A percentile compares a stretch with the other conserved stretches of the same genome.
phyloP scores from a whole-genome alignment of 305 asterid species.

The Vinca major region DNA sequence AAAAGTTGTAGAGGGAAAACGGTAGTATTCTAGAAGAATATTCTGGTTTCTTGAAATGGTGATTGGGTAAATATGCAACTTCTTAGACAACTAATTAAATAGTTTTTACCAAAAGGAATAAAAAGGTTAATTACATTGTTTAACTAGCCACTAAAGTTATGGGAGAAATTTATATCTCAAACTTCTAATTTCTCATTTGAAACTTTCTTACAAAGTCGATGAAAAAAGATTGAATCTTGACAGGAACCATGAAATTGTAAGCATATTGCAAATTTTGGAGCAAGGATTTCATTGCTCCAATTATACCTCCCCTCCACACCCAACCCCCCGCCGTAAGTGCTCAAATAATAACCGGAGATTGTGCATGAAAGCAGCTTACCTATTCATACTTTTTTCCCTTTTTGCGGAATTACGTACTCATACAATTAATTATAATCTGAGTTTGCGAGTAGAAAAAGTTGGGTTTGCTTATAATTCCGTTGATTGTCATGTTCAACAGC shows the following conservation, averaged over 20 bases:
- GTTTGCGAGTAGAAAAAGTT: neutral
- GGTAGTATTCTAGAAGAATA: neutral
- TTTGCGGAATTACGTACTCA: too few species aligned
- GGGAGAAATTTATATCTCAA: neutral
- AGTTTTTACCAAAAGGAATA: neutral
- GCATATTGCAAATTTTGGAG: neutral
- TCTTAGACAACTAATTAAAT: neutral
- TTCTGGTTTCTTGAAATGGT: neutral
- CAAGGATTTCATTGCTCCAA: too few species aligned
- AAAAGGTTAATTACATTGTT: neutral
- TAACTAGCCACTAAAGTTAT: neutral
- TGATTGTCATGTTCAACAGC: constrained; percentile 15
- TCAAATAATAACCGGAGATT: too few species aligned
- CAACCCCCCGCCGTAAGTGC: too few species aligned
- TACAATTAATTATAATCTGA: neutral
- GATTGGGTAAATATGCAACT: neutral
- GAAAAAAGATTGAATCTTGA: neutral
- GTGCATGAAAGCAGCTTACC: neutral
- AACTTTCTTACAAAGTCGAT: neutral
- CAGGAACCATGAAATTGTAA: neutral
- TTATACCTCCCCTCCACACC: too few species aligned
- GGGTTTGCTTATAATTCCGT: neutral
- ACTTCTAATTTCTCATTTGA: neutral
- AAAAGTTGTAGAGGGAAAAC: neutral
- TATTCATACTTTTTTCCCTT: neutral